Evolutionary conservation across 768 basidiomycete species (phyloP).

Genomic region (Cubamyces lactineus): DNA sequence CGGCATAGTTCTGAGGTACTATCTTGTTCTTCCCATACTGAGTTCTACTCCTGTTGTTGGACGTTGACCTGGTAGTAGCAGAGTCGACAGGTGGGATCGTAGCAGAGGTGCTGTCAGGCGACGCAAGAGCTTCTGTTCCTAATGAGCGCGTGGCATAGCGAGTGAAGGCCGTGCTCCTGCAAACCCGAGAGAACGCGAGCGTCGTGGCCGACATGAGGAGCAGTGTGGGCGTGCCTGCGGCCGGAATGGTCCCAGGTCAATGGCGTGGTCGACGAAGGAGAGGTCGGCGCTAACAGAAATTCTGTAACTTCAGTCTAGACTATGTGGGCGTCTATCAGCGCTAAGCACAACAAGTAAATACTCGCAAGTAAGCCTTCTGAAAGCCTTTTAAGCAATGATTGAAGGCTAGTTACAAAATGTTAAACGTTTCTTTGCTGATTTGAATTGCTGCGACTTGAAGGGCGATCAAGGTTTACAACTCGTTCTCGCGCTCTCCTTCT

Average conservation of each 20-base stretch:
- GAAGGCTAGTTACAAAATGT: too few species aligned
- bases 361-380: too few species aligned
- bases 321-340: too few species aligned
- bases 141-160: slow-evolving; percentile 7
- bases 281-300: background rate
- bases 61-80: background rate
- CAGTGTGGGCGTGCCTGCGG: background rate
- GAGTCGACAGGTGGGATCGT: background rate
- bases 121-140: slow-evolving; percentile 5
- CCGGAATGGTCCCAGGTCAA: background rate
- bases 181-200: slow-evolving; percentile 1
- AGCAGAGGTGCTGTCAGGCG: background rate
- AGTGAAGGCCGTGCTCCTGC: background rate
- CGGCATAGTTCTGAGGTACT: background rate
- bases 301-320: too few species aligned
- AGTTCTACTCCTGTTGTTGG: too few species aligned
- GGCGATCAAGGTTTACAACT: too few species aligned
- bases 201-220: slow-evolving; percentile 4
- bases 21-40: background rate
- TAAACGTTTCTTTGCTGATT: too few species aligned
- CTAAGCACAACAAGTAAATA: too few species aligned
- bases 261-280: background rate
- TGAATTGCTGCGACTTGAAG: too few species aligned
- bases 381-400: too few species aligned
- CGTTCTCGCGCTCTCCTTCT: too few species aligned